Conservation (phyloP, 768 basidiomycete species). For the Boletus barrowsii region DNA sequence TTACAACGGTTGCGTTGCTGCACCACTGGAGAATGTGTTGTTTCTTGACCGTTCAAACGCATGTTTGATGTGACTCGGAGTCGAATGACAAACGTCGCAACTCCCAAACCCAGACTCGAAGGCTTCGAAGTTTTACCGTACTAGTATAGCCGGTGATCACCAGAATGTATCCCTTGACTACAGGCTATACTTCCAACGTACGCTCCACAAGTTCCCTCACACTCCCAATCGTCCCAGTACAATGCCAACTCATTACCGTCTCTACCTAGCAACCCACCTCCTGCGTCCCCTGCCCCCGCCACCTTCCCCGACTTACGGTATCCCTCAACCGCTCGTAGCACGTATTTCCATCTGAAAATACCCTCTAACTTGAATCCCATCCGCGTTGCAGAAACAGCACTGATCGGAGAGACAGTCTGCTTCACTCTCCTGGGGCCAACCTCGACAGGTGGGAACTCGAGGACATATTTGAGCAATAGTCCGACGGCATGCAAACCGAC, state of each 20-base stretch:
- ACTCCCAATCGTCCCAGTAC: too few species aligned
- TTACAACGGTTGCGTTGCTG: too few species aligned
- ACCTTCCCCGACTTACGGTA: constrained; percentile 27
- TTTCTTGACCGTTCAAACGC: too few species aligned
- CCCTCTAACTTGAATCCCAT: constrained; percentile 50
- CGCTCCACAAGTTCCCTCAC: too few species aligned
- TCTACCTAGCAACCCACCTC: constrained; percentile 22
- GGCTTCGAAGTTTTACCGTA: too few species aligned
- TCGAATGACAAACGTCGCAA: too few species aligned
- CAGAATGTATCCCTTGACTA: too few species aligned
- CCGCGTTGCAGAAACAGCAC: constrained; percentile 40
- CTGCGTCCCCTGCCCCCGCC: constrained; percentile 23
- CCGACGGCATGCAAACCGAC: constrained; percentile 38
- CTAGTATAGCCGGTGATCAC: too few species aligned
- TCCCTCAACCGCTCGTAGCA: constrained; percentile 24
- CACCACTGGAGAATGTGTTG: too few species aligned
- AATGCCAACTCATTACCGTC: constrained; percentile 12
- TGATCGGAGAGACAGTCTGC: constrained; percentile 39
- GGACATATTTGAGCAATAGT: constrained; percentile 32
- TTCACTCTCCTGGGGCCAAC: constrained; percentile 46
- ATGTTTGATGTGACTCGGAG: too few species aligned
- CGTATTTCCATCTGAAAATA: constrained; percentile 35
- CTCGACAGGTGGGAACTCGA: constrained; percentile 30
- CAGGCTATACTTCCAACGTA: too few species aligned
- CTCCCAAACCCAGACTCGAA: too few species aligned